Percentiles rank a stretch among this genome's conserved stretches.
These are phyloP conservation scores for Fonsecaea monophora DNA, from an alignment of 2,329 filamentous ascomycete species.

Conservation along the genomic window DNA sequence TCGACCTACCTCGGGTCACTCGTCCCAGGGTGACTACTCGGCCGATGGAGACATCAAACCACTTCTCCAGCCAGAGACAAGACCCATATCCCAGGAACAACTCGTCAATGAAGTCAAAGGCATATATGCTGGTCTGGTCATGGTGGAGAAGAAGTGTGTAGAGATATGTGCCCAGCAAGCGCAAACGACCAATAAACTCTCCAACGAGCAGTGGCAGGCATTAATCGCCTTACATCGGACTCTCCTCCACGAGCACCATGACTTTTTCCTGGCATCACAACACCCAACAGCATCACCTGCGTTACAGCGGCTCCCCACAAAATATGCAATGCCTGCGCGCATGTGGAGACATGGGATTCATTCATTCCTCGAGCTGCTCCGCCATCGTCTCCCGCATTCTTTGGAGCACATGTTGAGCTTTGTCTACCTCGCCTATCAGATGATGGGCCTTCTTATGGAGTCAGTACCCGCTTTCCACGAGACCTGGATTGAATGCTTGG, in stretches of 20 bases:
- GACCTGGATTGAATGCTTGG: conserved; percentile 92
- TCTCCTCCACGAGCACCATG: conserved; percentile 79
- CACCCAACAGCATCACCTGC: conserved; percentile 78
- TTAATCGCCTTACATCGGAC: conserved; percentile 83
- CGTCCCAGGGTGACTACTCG: conserved; percentile 8
- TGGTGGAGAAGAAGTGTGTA: conserved; percentile 83
- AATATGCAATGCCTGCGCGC: conserved; percentile 90
- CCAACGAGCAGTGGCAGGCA: conserved; percentile 80
- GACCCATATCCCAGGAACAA: conserved; percentile 77
- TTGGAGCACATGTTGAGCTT: conserved; percentile 91
- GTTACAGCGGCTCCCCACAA: conserved; percentile 72
- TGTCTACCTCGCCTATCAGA: conserved; percentile 86
- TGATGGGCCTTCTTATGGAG: conserved; percentile 86
- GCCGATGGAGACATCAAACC: conserved; percentile 19
- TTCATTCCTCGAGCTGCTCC: conserved; percentile 77
- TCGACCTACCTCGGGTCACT: not conserved
- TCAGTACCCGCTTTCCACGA: conserved; percentile 82
- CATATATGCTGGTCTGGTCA: conserved; percentile 48
- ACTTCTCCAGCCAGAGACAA: conserved; percentile 64
- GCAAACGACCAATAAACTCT: conserved; percentile 59
- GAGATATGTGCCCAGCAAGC: conserved; percentile 74
- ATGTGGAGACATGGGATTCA: conserved; percentile 97
- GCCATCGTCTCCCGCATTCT: conserved; percentile 75
- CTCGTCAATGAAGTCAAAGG: conserved; percentile 80
- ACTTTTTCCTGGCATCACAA: conserved; percentile 85